A percentile compares a stretch with the other conserved stretches of the same genome.
phyloP scores from a whole-genome alignment of 306 rosid genomes.

The Rosa chinensis region DNA sequence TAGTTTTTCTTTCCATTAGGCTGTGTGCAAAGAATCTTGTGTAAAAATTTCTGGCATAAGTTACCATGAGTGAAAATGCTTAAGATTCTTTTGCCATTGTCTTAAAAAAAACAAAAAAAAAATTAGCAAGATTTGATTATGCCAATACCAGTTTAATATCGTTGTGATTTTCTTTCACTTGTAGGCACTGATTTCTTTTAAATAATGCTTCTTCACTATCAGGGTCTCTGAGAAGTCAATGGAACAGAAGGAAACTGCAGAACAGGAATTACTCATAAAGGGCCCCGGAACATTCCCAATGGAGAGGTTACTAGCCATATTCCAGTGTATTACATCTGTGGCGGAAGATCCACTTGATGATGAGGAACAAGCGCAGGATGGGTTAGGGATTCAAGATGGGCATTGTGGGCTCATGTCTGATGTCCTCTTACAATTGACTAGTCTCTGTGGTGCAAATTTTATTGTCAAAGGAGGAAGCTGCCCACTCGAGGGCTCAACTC shows the following conservation, averaged over 20 bases:
- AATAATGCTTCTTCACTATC: constrained; percentile 28
- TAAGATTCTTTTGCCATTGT: not conserved
- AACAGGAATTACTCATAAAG: constrained; percentile 77
- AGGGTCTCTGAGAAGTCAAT: constrained; percentile 63
- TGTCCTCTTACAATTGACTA: constrained; percentile 78
- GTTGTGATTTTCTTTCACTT: not conserved
- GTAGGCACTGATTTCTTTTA: not conserved
- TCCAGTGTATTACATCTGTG: constrained; percentile 77
- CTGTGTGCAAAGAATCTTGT: not conserved
- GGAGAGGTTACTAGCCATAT: constrained; percentile 91
- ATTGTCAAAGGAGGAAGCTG: constrained; percentile 82
- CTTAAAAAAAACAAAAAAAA: not conserved
- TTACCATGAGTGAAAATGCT: not conserved
- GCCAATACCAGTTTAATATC: not conserved
- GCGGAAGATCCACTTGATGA: constrained; percentile 58
- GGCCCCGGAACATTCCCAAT: constrained; percentile 96
- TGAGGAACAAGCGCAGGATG: constrained; percentile 46
- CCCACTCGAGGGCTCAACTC: constrained; percentile 78
- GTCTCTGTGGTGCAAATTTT: constrained; percentile 85
- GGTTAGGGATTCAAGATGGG: constrained; percentile 42
- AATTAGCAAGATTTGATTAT: not conserved
- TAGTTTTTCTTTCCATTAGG: constrained; percentile 17
- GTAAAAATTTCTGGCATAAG: not conserved
- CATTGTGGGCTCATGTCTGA: constrained; percentile 68
- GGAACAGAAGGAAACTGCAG: constrained; percentile 72